Base-by-base conservation (phyloP, 1,284 basidiomycete genomes). In the Exsudoporus floridanus region DNA sequence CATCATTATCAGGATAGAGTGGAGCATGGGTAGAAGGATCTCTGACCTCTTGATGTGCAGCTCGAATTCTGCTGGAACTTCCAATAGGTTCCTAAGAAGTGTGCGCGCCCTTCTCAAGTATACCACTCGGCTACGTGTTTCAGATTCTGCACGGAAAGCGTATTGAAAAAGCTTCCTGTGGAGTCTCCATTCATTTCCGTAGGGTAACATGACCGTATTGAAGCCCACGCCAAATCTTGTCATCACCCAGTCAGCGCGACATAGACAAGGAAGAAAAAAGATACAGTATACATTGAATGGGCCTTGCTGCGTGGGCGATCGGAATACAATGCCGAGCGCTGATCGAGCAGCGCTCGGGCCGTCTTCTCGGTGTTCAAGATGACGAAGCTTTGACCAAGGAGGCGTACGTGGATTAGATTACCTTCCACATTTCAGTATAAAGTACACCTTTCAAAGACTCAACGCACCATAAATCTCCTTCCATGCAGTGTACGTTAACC, bases 81-180 rank as follows among this genome's bases (percentile, higher is more conserved):
- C 58, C 21, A 65, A 51, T 33, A 69, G 31, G 40, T 61, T 58
- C 6, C 25, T 44, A 3, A 67, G 51, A 21, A 65, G 65, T 25
- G 46, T 47, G 25, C 40, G 58, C 7, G 46, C 55, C 31, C 57
- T 60, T 31, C n/a, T 53, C 39, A 58, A 23, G 48, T 67, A 62
- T 7, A 62, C 54, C 25, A 55, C 44, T 14, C 60, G 50, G 35
- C 44, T 42, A 25, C 49, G 53, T 10, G 30, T 19, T 40, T 55
- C 60, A 8, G 63, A 52, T 14, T 67, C 63, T 7, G 45, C 19
- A 12, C 50, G 58, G 13, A 65, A 48, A 19, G 61, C 61, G 12
- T 60, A 59, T 14, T 62, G 63, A 36, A 65, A 64, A 31, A 69
- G 40, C 44, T 62, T 69, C 31, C 64, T 49, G 31, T 69, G 63